These are phyloP conservation scores for Termitomyces sp. DNA, from an alignment of 768 basidiomycete genomes.

Conservation along the genomic window DNA sequence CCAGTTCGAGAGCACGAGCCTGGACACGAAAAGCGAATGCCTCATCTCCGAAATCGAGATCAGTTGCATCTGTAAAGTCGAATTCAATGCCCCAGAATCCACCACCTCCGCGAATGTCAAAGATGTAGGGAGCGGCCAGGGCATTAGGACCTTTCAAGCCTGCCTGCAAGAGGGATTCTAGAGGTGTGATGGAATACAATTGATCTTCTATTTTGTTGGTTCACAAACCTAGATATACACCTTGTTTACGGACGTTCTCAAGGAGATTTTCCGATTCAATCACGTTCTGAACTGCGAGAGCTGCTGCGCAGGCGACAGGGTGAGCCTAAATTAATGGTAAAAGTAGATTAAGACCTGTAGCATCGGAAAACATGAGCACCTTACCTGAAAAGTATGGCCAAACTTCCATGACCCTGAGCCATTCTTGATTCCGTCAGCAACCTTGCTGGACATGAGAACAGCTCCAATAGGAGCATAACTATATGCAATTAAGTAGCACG, in stretches of 20 bases:
- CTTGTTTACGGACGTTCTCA: constrained; percentile 56
- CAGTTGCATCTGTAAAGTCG: constrained; percentile 52
- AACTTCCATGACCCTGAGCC: constrained; percentile 78
- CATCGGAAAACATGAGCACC: neutral
- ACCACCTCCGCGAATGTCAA: constrained; percentile 82
- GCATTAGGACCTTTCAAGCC: constrained; percentile 54
- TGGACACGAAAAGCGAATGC: constrained; percentile 70
- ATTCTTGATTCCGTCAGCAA: constrained; percentile 66
- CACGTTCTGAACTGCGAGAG: constrained; percentile 78
- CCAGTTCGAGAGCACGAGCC: constrained; percentile 62
- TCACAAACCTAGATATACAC: constrained; percentile 50
- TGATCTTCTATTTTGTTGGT: neutral
- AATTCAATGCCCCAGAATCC: constrained; percentile 86
- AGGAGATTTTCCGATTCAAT: constrained; percentile 71
- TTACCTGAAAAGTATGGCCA: constrained; percentile 82
- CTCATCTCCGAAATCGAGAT: constrained; percentile 48
- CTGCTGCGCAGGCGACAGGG: constrained; percentile 74
- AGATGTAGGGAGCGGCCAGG: constrained; percentile 61
- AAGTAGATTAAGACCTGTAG: too few relatives aligned
- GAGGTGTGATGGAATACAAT: neutral
- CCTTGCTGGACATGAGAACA: constrained; percentile 67
- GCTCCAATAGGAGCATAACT: constrained; percentile 85
- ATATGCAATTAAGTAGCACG: neutral
- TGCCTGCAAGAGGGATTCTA: constrained; percentile 48
- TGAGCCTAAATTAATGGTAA: constrained; percentile 45